A percentile compares a stretch with the other conserved stretches of the same genome.
These are phyloP conservation scores for Starmera amethionina DNA, from an alignment of 805 yeast species.

Conservation along the genomic window DNA sequence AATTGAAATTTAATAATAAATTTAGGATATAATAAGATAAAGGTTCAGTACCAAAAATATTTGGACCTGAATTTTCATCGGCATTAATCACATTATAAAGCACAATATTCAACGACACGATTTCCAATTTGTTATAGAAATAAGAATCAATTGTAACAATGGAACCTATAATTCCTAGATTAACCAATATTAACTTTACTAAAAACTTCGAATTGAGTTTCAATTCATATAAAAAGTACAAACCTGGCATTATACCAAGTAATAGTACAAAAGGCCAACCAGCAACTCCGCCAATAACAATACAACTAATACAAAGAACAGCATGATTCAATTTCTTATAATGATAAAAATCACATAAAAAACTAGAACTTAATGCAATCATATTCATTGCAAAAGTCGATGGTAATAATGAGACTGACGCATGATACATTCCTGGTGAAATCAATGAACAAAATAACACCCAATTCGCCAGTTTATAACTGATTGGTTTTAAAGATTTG, in stretches of 20 bases:
- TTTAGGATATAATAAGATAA: conserved; percentile 61
- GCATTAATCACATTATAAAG: conserved; percentile 71
- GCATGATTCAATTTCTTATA: conserved; percentile 8
- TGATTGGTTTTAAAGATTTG: conserved; percentile 25
- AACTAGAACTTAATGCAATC: conserved; percentile 33
- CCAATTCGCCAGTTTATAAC: conserved; percentile 32
- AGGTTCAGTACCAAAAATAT: conserved; percentile 84
- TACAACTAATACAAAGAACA: conserved; percentile 29
- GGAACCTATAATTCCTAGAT: conserved; percentile 9
- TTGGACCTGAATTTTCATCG: conserved; percentile 65
- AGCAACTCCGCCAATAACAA: conserved; percentile 58
- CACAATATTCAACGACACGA: conserved; percentile 78
- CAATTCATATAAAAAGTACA: conserved; percentile 20
- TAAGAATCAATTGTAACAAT: conserved; percentile 43
- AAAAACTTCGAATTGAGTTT: too few relatives aligned
- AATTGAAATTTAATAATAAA: conserved; percentile 65
- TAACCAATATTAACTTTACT: too few relatives aligned
- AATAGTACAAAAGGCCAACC: conserved; percentile 90
- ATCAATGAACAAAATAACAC: conserved; percentile 53
- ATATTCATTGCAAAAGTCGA: conserved; percentile 65
- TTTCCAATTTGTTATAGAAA: conserved; percentile 47
- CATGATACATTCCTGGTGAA: conserved; percentile 82
- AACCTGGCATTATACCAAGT: conserved; percentile 50
- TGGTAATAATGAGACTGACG: conserved; percentile 79
- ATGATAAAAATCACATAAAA: conserved; percentile 25